Base-by-base conservation (phyloP, 495 filamentous ascomycete species). In the Trichoderma erinaceum region DNA sequence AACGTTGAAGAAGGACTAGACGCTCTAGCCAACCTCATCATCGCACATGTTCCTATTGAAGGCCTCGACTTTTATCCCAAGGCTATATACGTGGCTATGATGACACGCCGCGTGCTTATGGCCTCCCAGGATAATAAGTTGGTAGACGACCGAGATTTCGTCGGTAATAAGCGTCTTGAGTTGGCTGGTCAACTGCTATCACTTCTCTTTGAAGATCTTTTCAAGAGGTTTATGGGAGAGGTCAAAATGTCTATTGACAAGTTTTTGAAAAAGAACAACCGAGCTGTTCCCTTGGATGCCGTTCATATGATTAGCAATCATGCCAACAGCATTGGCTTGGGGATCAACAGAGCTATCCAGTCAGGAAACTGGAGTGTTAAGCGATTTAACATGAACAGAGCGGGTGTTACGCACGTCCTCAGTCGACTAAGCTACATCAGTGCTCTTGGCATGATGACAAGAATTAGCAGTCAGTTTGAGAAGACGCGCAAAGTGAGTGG, bases 371-470 rank as follows among this genome's bases (percentile, higher is more conserved):
- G 95, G 95, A 96, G 84, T 67, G 82, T 98, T 66, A 96, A 95
- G 76, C 92, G 96, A 75, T 98, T 98, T 81, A 92, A 92, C 77
- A 99, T 98, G 95, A 93, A 97, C 74, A 85, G 95, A 76, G 95
- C 95, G 25, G 95, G 95, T 72, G 93, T 99, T 12, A 97, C 95
- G 3, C 95, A 99, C 77, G 93, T 99, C 67, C 82, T 99, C 21
- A 97, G 93, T 79, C 87, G 95, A 56, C 80, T 98, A 61, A 97
- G 93, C 76, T 99, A 97, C 74, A 97, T 98, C 79, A 91, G 90
- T 71, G 96, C 96, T 13, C 84, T 99, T n/a, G 96, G 96, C 67
- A 98, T 98, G 96, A 98, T 99, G 96, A 98, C 96, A 13, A 88
- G 95, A 72, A 98, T 98, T 71, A 93, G 88, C 79, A 96, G 91